These are phyloP conservation scores for Cytidiella melzeri DNA, from an alignment of 768 basidiomycete species.

Conservation along the genomic window DNA sequence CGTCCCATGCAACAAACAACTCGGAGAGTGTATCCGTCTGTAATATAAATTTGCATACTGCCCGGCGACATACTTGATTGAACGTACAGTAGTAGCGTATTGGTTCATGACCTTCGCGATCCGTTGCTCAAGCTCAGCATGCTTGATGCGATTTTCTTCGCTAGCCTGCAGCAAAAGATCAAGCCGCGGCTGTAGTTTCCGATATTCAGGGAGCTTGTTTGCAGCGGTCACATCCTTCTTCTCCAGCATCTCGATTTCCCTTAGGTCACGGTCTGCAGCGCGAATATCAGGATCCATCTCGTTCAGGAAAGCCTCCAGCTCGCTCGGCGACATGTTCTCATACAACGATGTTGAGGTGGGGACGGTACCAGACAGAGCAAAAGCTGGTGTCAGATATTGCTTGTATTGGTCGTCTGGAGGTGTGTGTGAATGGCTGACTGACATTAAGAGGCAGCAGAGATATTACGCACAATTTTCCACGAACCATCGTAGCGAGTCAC, in stretches of 20 bases:
- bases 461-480: constrained; percentile 60
- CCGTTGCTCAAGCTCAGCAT: constrained; percentile 56
- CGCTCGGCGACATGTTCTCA: constrained; percentile 58
- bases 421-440: constrained; percentile 1
- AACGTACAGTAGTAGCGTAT: constrained; percentile 64
- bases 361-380: constrained; percentile 63
- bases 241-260: constrained; percentile 66
- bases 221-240: constrained; percentile 66
- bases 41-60: neutral
- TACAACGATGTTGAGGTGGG: constrained; percentile 43
- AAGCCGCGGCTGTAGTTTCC: constrained; percentile 64
- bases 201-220: constrained; percentile 66
- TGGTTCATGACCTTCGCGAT: constrained; percentile 59
- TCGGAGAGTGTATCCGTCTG: constrained; percentile 81
- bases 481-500: constrained; percentile 52
- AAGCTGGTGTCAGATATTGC: constrained; percentile 66
- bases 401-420: constrained; percentile 69
- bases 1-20: constrained; percentile 82
- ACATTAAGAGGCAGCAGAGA: constrained; percentile 1
- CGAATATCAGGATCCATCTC: constrained; percentile 86
- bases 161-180: constrained; percentile 50
- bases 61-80: neutral
- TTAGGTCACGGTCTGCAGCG: constrained; percentile 75
- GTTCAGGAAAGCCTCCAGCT: constrained; percentile 61
- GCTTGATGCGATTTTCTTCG: constrained; percentile 51